Evolutionary conservation across 148 eudicot species (phyloP).

Genomic region (Heliosperma pusillum): DNA sequence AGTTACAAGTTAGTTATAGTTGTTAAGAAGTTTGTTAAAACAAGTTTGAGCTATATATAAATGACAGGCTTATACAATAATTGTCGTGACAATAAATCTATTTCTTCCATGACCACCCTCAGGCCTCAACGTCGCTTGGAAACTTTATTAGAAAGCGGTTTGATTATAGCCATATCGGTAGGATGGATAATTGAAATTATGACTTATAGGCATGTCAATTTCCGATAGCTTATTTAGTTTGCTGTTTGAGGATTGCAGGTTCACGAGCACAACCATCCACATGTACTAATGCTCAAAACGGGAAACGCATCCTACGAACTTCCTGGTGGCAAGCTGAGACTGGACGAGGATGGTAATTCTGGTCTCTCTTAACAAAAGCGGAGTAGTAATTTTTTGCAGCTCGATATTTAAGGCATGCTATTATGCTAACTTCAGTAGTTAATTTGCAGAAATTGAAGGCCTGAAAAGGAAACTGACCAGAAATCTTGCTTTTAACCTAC

Average conservation of each 20-base stretch:
- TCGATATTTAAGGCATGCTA: not conserved
- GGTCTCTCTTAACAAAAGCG: not conserved
- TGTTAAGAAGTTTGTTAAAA: no score
- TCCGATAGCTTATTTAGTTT: no score
- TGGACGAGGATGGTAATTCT: conserved; percentile 69
- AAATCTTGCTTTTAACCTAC: conserved; percentile 66
- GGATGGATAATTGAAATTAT: no score
- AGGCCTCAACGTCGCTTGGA: no score
- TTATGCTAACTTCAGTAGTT: not conserved
- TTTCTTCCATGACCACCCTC: no score
- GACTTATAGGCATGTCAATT: no score
- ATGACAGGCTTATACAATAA: no score
- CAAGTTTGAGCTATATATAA: no score
- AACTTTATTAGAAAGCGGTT: no score
- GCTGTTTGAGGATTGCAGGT: conserved; percentile 37
- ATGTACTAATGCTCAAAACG: conserved; percentile 65
- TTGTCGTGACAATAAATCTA: no score
- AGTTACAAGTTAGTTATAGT: no score
- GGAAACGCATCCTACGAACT: conserved; percentile 71
- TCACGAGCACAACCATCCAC: conserved; percentile 79
- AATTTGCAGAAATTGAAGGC: conserved; percentile 63
- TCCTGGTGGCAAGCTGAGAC: conserved; percentile 86
- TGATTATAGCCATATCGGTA: no score
- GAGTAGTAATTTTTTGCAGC: not conserved
- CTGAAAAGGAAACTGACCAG: conserved; percentile 68